phyloP scores from a whole-genome alignment of 805 yeast species.

The Yamadazyma takamatsuzukensis region DNA sequence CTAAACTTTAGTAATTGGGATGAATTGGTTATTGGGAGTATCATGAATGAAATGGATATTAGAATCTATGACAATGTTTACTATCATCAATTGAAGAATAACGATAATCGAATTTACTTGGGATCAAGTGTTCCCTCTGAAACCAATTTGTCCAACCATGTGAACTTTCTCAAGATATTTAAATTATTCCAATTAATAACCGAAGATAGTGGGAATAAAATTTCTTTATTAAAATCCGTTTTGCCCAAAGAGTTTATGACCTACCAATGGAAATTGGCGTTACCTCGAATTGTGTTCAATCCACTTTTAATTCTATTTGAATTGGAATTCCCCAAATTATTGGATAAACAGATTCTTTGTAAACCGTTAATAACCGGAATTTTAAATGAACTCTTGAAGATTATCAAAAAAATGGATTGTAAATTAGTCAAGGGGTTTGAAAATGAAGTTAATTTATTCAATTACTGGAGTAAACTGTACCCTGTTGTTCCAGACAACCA shows the following conservation, averaged over 20 bases:
- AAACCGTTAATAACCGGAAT: slow-evolving; percentile 83
- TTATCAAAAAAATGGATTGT: slow-evolving; percentile 75
- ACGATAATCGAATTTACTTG: slow-evolving; percentile 44
- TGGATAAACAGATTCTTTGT: slow-evolving; percentile 68
- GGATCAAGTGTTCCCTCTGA: slow-evolving; percentile 19
- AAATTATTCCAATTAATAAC: slow-evolving; percentile 32
- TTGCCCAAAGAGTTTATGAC: slow-evolving; percentile 57
- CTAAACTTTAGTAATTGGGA: slow-evolving; percentile 32
- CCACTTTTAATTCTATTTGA: slow-evolving; percentile 76
- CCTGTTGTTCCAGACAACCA: slow-evolving; percentile 22
- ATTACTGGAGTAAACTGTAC: slow-evolving; percentile 48
- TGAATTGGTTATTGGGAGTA: slow-evolving; percentile 42
- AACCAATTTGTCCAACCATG: slow-evolving; percentile 10
- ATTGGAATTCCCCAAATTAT: slow-evolving; percentile 54
- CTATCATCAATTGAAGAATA: slow-evolving; percentile 32
- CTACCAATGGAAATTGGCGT: slow-evolving; percentile 82
- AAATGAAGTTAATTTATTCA: slow-evolving; percentile 56
- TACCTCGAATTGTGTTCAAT: slow-evolving; percentile 74
- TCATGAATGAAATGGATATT: slow-evolving; percentile 61
- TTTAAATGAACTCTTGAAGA: slow-evolving; percentile 66
- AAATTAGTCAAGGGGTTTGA: slow-evolving; percentile 68
- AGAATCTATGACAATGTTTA: slow-evolving; percentile 28
- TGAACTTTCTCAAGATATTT: slow-evolving; percentile 16
- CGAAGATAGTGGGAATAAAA: slow-evolving; percentile 31
- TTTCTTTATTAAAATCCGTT: slow-evolving; percentile 48